A percentile compares a stretch with the other conserved stretches of the same genome.
Conservation (phyloP, 495 filamentous ascomycete genomes). For the Podospora sp. region DNA sequence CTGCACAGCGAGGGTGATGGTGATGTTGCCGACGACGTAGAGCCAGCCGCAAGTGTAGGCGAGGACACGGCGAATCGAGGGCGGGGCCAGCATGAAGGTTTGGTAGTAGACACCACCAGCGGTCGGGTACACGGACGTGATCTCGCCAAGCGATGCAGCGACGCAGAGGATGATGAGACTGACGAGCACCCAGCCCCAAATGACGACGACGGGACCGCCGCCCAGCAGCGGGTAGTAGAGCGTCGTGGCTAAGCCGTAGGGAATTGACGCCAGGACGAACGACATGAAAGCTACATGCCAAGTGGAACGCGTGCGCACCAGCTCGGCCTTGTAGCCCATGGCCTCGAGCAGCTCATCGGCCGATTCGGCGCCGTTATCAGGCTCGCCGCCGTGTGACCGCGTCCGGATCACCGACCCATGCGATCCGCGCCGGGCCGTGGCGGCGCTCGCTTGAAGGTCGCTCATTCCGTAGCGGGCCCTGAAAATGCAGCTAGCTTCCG, state of each 20-base stretch:
- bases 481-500: background rate
- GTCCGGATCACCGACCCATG: conserved; percentile 2
- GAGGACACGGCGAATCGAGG: conserved; percentile 44
- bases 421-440: conserved; percentile 9
- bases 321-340: conserved; percentile 56
- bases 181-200: conserved; percentile 63
- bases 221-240: conserved; percentile 68
- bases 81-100: conserved; percentile 56
- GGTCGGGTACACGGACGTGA: conserved; percentile 59
- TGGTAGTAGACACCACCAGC: conserved; percentile 61
- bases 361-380: conserved; percentile 16
- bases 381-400: conserved; percentile 4
- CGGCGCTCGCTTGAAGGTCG: background rate
- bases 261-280: conserved; percentile 57
- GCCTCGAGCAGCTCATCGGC: conserved; percentile 54
- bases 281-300: conserved; percentile 62
- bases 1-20: conserved; percentile 68
- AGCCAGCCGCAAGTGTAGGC: conserved; percentile 71
- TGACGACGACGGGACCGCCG: conserved; percentile 65
- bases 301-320: conserved; percentile 55
- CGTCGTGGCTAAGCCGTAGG: conserved; percentile 71
- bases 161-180: conserved; percentile 54
- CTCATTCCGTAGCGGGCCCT: background rate
- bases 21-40: conserved; percentile 70
- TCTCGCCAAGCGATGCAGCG: conserved; percentile 56